Conservation (phyloP, 2,329 filamentous ascomycete species). For the Diplocarpon rosae region DNA sequence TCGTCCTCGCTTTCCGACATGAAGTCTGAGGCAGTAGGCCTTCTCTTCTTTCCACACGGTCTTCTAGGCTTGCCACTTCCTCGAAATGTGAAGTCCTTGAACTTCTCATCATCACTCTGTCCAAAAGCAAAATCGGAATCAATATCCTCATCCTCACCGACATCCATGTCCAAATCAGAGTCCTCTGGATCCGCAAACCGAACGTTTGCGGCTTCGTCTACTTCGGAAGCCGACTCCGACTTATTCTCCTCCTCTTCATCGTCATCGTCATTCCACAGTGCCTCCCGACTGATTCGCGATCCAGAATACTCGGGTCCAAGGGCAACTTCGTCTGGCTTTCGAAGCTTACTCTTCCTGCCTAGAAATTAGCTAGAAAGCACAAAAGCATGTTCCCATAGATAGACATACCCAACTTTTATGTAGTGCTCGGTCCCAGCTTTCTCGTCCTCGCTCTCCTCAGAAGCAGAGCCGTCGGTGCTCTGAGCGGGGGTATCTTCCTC, state of each 20-base stretch:
- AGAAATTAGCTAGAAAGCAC: constrained; percentile 6
- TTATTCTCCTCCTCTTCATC: constrained; percentile 43
- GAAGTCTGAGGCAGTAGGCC: constrained; percentile 45
- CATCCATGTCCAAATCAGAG: constrained; percentile 41
- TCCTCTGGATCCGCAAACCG: constrained; percentile 40
- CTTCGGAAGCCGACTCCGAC: constrained; percentile 29
- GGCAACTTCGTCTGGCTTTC: constrained; percentile 55
- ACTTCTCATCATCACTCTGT: constrained; percentile 73
- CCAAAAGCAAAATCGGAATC: constrained; percentile 62
- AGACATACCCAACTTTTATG: constrained; percentile 53
- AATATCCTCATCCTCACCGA: constrained; percentile 47
- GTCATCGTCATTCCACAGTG: constrained; percentile 45
- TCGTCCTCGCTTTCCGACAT: constrained; percentile 33
- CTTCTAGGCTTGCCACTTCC: constrained; percentile 43
- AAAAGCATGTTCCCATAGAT: background rate
- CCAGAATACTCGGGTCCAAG: constrained; percentile 77
- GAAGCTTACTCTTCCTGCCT: constrained; percentile 66
- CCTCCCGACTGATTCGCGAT: constrained; percentile 59
- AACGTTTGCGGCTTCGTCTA: constrained; percentile 29
- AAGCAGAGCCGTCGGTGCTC: constrained; percentile 32
- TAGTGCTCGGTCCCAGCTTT: constrained; percentile 77
- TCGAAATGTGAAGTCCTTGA: constrained; percentile 59
- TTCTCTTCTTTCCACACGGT: constrained; percentile 26
- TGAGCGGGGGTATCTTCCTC: constrained; percentile 25
- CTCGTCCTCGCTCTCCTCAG: constrained; percentile 38